These are phyloP conservation scores for Xylariaceae sp. DNA, from an alignment of 2,329 filamentous ascomycete species.

Conservation along the genomic window DNA sequence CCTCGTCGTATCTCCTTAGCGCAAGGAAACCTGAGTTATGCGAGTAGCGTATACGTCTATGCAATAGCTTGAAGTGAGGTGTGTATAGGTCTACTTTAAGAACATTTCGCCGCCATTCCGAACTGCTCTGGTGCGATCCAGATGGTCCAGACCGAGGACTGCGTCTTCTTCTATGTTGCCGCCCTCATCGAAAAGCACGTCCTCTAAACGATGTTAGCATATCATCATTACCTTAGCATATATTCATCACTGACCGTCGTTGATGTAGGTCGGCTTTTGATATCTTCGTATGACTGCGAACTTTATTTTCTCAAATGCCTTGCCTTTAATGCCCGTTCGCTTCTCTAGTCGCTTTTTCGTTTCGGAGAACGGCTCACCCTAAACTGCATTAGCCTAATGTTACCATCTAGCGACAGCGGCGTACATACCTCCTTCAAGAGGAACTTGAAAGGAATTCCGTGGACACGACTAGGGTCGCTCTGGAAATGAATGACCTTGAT, in stretches of 20 bases:
- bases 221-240: background rate
- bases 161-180: constrained; percentile 58
- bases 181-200: constrained; percentile 57
- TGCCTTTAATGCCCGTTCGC: constrained; percentile 92
- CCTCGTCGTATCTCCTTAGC: background rate
- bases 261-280: constrained; percentile 75
- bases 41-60: constrained; percentile 1
- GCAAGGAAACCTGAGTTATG: background rate
- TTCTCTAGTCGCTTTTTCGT: constrained; percentile 95
- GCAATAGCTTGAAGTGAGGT: background rate
- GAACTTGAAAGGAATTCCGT: constrained; percentile 92
- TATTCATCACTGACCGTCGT: constrained; percentile 70
- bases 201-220: constrained; percentile 48
- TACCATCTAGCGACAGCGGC: background rate
- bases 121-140: constrained; percentile 60
- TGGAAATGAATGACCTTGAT: constrained; percentile 93
- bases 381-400: constrained; percentile 20
- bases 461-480: constrained; percentile 78
- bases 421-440: constrained; percentile 73
- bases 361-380: constrained; percentile 85
- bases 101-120: constrained; percentile 68
- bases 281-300: constrained; percentile 79
- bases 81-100: constrained; percentile 42
- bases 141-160: constrained; percentile 66
- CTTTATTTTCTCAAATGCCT: constrained; percentile 98